Percentiles rank a stretch among this genome's conserved stretches.
Conservation (phyloP, 495 filamentous ascomycete genomes). For the Monascus purpureus region DNA sequence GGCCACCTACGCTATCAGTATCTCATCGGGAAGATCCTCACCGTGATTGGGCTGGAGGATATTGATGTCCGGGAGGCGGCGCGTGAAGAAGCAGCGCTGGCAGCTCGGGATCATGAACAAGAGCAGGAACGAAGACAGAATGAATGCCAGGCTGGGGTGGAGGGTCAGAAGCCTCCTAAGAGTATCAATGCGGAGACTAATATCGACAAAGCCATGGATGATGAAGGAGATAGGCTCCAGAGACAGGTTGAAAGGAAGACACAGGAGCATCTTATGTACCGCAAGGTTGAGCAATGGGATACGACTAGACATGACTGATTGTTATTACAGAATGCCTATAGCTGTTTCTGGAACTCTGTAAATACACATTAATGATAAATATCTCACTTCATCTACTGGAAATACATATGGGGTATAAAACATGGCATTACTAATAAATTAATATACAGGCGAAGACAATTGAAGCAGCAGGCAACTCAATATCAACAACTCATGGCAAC, state of each 20-base stretch:
- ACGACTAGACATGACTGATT: constrained; percentile 11
- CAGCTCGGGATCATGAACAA: constrained; percentile 40
- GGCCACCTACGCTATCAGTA: constrained; percentile 63
- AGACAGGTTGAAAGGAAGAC: constrained; percentile 36
- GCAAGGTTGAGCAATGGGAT: constrained; percentile 14
- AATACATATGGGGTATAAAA: too few relatives aligned
- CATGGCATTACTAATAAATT: too few relatives aligned
- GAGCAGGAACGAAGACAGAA: constrained; percentile 34
- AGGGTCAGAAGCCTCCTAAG: constrained; percentile 22
- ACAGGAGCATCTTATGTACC: constrained; percentile 30
- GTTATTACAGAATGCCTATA: too few relatives aligned
- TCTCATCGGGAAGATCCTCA: constrained; percentile 53
- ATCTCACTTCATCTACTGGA: too few relatives aligned
- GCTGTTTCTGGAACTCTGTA: too few relatives aligned
- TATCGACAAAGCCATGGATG: constrained; percentile 16
- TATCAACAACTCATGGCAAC: too few relatives aligned
- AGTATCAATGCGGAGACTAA: constrained; percentile 11
- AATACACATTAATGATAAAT: too few relatives aligned
- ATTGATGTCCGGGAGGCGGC: constrained; percentile 41
- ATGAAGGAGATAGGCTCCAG: constrained; percentile 25
- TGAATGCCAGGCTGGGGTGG: constrained; percentile 27
- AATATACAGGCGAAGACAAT: too few relatives aligned
- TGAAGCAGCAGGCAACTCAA: too few relatives aligned
- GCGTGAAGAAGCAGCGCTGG: constrained; percentile 43
- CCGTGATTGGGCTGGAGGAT: constrained; percentile 52